phyloP scores from a whole-genome alignment of 164 flowering plant genomes.

The Platanus orientalis region DNA sequence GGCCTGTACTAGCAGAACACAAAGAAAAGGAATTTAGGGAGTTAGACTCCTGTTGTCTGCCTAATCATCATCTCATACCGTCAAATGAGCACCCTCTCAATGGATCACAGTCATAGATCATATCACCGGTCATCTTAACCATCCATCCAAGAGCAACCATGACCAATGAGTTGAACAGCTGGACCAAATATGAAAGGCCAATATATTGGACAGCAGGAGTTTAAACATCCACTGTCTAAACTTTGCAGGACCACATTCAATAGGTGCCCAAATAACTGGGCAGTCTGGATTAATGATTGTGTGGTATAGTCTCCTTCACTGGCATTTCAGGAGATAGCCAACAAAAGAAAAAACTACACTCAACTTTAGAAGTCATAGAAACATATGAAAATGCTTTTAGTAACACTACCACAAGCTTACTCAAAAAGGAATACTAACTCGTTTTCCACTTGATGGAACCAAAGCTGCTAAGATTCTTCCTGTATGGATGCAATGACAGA shows the following conservation, averaged over 20 bases:
- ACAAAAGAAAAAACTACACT: neutral
- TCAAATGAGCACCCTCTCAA: too few relatives aligned
- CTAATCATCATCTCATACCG: neutral
- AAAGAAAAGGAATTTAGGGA: constrained; percentile 2
- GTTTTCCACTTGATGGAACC: constrained; percentile 72
- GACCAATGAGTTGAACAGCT: too few relatives aligned
- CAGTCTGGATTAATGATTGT: too few relatives aligned
- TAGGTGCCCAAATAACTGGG: too few relatives aligned
- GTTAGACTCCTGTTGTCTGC: neutral
- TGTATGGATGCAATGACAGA: constrained; percentile 84
- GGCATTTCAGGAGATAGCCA: too few relatives aligned
- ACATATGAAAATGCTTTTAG: neutral
- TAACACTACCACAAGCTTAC: neutral
- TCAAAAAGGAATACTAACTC: constrained; percentile 33
- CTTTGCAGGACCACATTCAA: too few relatives aligned
- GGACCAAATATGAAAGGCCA: too few relatives aligned
- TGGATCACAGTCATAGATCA: too few relatives aligned
- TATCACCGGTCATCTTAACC: too few relatives aligned
- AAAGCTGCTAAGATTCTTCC: constrained; percentile 78
- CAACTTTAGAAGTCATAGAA: neutral
- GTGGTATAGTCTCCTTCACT: neutral
- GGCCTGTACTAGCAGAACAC: constrained; percentile 54
- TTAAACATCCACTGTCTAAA: neutral
- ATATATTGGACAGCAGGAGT: neutral
- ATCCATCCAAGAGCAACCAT: neutral